Evolutionary conservation across 208 protist species (phyloP).

Genomic region (Leishmania gerbilli): DNA sequence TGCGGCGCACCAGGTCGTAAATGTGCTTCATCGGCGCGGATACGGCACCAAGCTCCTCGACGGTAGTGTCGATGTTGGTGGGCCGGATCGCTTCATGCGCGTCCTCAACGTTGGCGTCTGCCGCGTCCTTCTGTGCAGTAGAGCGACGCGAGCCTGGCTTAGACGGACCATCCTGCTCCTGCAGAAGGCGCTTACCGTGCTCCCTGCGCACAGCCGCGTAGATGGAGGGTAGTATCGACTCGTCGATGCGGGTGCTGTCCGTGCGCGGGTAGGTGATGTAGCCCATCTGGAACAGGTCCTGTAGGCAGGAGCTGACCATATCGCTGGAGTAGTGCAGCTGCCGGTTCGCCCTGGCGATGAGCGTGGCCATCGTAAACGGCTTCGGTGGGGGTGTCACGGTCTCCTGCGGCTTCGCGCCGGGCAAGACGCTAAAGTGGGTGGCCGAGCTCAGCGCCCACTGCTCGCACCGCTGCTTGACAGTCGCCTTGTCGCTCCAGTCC

Average conservation of each 20-base stretch:
- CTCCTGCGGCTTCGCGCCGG: slow-evolving; percentile 34
- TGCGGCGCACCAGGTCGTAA: slow-evolving; percentile 82
- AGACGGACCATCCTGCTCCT: slow-evolving; percentile 78
- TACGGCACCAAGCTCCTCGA: slow-evolving; percentile 60
- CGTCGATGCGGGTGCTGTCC: slow-evolving; percentile 89
- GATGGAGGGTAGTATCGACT: slow-evolving; percentile 97
- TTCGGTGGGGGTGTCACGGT: slow-evolving; percentile 54
- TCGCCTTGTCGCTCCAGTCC: slow-evolving; percentile 41
- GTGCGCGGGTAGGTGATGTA: slow-evolving; percentile 92
- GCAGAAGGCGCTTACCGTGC: slow-evolving; percentile 95
- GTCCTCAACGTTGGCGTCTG: slow-evolving; percentile 81
- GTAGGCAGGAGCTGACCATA: slow-evolving; percentile 71
- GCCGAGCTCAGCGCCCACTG: slow-evolving; percentile 40
- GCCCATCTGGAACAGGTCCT: slow-evolving; percentile 91
- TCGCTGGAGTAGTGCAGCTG: slow-evolving; percentile 84
- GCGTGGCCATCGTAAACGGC: slow-evolving; percentile 90
- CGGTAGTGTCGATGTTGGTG: slow-evolving; percentile 76
- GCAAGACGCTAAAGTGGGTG: slow-evolving; percentile 29
- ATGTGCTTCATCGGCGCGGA: slow-evolving; percentile 57
- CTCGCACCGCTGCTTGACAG: slow-evolving; percentile 24
- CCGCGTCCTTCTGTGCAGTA: background rate
- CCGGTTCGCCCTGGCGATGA: slow-evolving; percentile 86
- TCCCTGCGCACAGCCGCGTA: slow-evolving; percentile 98
- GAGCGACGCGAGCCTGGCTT: slow-evolving; percentile 38
- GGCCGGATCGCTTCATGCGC: slow-evolving; percentile 92